Percentiles rank a stretch among this genome's conserved stretches.
phyloP scores from a whole-genome alignment of 73 alveolate species.

The Blepharisma stoltei region DNA sequence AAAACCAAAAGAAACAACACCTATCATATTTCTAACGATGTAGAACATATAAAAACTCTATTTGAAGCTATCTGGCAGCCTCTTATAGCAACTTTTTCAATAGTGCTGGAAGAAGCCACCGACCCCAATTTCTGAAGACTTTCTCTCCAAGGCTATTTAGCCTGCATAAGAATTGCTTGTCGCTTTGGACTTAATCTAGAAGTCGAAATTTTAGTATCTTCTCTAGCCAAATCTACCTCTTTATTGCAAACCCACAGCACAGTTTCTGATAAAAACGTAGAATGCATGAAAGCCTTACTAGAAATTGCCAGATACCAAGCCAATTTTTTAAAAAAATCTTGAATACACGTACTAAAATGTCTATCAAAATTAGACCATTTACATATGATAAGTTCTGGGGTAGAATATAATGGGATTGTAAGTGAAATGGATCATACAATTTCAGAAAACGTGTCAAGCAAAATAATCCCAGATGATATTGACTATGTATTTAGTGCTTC shows the following conservation, averaged over 20 bases:
- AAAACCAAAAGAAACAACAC: slow-evolving; percentile 44
- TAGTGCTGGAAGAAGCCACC: slow-evolving; percentile 68
- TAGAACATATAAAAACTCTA: slow-evolving; percentile 62
- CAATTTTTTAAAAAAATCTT: slow-evolving; percentile 51
- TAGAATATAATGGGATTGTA: background rate
- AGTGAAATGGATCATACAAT: slow-evolving; percentile 26
- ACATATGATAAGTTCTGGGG: slow-evolving; percentile 12
- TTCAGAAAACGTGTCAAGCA: slow-evolving; percentile 44
- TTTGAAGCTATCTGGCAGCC: slow-evolving; percentile 78
- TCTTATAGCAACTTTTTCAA: slow-evolving; percentile 71
- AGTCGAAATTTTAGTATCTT: slow-evolving; percentile 67
- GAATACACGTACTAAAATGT: slow-evolving; percentile 64
- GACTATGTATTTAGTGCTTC: slow-evolving; percentile 74
- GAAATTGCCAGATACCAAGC: slow-evolving; percentile 66
- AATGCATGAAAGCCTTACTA: slow-evolving; percentile 59
- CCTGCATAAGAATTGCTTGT: slow-evolving; percentile 65
- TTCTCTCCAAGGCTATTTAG: slow-evolving; percentile 68
- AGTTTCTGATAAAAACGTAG: slow-evolving; percentile 58
- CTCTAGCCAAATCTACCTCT: slow-evolving; percentile 64
- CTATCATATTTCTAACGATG: slow-evolving; percentile 50
- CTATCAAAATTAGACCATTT: slow-evolving; percentile 61
- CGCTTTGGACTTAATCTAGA: slow-evolving; percentile 60
- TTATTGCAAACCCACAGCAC: slow-evolving; percentile 27
- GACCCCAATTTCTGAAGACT: slow-evolving; percentile 46
- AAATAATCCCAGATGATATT: slow-evolving; percentile 55